Percentiles rank a stretch among this genome's conserved stretches.
Conservation (phyloP, 176 grass and related monocot species). For the Eleusine coracana region DNA sequence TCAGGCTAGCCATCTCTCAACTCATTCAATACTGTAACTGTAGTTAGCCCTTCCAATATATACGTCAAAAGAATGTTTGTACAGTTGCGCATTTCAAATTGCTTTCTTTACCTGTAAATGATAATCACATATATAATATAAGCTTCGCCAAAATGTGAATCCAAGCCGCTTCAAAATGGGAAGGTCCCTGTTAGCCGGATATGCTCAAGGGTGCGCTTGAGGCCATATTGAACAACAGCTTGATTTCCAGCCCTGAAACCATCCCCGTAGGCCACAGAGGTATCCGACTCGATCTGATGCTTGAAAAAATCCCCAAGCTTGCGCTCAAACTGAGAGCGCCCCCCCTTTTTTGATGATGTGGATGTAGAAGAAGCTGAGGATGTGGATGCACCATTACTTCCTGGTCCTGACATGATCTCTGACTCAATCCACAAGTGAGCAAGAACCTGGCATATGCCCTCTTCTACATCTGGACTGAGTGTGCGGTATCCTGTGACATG, state of each 20-base stretch:
- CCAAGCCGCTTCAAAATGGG: slow-evolving; percentile 46
- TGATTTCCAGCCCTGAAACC: slow-evolving; percentile 72
- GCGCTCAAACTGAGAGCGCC: slow-evolving; percentile 62
- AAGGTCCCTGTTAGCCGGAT: slow-evolving; percentile 73
- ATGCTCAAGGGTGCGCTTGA: slow-evolving; percentile 79
- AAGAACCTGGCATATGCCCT: slow-evolving; percentile 87
- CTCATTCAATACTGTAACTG: slow-evolving; percentile 7
- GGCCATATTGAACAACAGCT: slow-evolving; percentile 66
- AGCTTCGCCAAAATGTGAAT: slow-evolving; percentile 15
- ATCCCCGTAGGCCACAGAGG: slow-evolving; percentile 73
- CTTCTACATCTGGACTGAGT: slow-evolving; percentile 75
- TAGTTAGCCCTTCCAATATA: slow-evolving; percentile 19
- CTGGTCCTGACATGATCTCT: slow-evolving; percentile 65
- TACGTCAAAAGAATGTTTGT: slow-evolving; percentile 41
- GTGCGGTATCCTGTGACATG: slow-evolving; percentile 64
- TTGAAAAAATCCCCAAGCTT: slow-evolving; percentile 86
- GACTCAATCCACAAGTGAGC: slow-evolving; percentile 88
- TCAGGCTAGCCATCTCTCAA: slow-evolving; percentile 5
- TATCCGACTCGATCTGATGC: slow-evolving; percentile 76
- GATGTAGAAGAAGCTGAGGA: slow-evolving; percentile 64
- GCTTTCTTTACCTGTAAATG: slow-evolving; percentile 39
- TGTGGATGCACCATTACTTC: slow-evolving; percentile 44
- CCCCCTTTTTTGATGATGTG: slow-evolving; percentile 56
- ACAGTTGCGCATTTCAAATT: slow-evolving; percentile 40
- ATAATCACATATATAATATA: slow-evolving; percentile 17